Evolutionary conservation across 768 basidiomycete species (phyloP), one percentile per base, ranked within the genome.

Genomic region (Cystobasidium tubakii): DNA sequence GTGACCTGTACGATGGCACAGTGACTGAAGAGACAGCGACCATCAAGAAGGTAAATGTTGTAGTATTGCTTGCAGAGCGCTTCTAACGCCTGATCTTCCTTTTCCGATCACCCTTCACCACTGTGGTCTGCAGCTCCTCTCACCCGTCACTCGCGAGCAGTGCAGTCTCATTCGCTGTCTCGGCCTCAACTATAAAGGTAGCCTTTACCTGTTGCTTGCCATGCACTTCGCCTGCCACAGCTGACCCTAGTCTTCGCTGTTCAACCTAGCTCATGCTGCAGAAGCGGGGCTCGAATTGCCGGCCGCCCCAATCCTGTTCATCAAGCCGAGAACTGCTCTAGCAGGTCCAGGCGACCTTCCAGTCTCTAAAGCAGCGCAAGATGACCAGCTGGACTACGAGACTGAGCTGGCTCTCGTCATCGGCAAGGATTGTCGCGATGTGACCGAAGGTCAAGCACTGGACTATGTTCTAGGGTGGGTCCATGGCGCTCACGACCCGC

Each of bases 381-480:
- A 72, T 60, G 70, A 57, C 15, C 70, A 72, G 66, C 66, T 72
- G 62, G 70, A 72, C 33, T 72, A 73, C 33, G 70, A 72, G 66
- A 72, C 70, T 17, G 70, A 72, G 66, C 36, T 72, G 21, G 81
- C 67, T 19, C 63, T 83, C 33, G 78, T 83, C 27, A 80, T 83
- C 36, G 80, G 81, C 25, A 81, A 80, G 73, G 77, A 76, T 21
- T 78, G 77, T 66, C 82, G 82, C 74, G 77, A 82, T 71, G 82
- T 82, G 12, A 36, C 57, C 0, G 82, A 83, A 73, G 77, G 72
- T 1, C 77, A 82, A 3, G 83, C 83, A 9, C 69, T 82, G 62
- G 79, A 81, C 21, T 82, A 82, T 64, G 78, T 83, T 1, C 74
- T 81, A 0, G 82, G 82, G 55, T 83, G 73, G 42, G 72, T 55